phyloP scores from a whole-genome alignment of 768 basidiomycete species.

The Suillus alpinus region DNA sequence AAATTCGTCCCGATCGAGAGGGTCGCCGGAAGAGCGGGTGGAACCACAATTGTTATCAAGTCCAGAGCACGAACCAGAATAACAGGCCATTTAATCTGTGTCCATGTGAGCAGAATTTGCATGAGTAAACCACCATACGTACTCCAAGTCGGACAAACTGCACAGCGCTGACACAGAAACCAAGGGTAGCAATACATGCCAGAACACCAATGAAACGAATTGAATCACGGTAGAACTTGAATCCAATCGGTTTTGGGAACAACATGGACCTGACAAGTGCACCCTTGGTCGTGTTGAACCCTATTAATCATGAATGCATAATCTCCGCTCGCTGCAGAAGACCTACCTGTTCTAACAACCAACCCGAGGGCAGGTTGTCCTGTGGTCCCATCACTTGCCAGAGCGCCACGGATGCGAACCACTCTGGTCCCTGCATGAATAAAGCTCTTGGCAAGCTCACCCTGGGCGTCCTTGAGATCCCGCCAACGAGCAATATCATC shows the following conservation, averaged over 20 bases:
- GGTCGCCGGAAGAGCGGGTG: conserved; percentile 95
- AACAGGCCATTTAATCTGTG: conserved; percentile 82
- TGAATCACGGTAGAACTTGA: conserved; percentile 96
- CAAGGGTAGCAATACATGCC: conserved; percentile 84
- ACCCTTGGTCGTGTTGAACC: conserved; percentile 97
- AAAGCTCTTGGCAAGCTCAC: conserved; percentile 77
- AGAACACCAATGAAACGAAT: conserved; percentile 89
- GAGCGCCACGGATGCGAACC: conserved; percentile 73
- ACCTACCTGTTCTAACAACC: conserved; percentile 81
- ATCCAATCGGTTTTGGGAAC: conserved; percentile 97
- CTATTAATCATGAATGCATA: conserved; percentile 32
- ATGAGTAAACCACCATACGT: conserved; percentile 26
- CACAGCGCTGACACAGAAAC: conserved; percentile 88
- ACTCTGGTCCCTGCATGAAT: conserved; percentile 89
- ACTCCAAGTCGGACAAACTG: conserved; percentile 92
- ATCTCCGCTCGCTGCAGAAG: background rate
- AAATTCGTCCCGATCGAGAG: conserved; percentile 97
- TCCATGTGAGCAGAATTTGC: background rate
- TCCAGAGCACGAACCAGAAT: conserved; percentile 92
- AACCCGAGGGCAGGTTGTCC: conserved; percentile 71
- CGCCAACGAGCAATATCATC: conserved; percentile 72
- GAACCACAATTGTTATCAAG: conserved; percentile 95
- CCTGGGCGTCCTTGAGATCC: conserved; percentile 53
- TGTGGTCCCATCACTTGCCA: conserved; percentile 48
- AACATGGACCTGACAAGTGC: conserved; percentile 95